Evolutionary conservation across 23 red algal species (phyloP).

Genomic region (Gracilaria domingensis): DNA sequence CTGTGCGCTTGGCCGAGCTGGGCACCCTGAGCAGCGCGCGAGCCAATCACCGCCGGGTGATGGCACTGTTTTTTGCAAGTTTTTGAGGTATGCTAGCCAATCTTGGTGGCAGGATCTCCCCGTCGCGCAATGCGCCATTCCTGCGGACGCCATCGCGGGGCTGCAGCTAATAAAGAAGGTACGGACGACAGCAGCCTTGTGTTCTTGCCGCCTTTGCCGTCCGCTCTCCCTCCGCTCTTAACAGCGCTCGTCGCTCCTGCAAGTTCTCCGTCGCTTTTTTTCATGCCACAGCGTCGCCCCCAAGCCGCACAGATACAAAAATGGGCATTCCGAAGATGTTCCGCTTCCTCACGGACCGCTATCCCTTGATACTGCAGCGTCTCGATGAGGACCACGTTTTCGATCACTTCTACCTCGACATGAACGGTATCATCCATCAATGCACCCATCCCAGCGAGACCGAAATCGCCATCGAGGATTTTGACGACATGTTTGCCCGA

Average conservation of each 20-base stretch:
- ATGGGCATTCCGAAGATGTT: constrained; percentile 99
- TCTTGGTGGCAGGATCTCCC: constrained; percentile 2
- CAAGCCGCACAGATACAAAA: not conserved
- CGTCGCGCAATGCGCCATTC: too few species aligned
- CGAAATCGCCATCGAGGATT: constrained; percentile 60
- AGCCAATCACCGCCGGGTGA: not conserved
- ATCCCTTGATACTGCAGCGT: constrained; percentile 95
- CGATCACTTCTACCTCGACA: constrained; percentile 99
- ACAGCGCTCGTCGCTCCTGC: not conserved
- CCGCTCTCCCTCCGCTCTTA: too few species aligned
- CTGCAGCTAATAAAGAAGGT: too few species aligned
- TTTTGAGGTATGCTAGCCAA: not conserved
- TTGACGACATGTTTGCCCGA: constrained; percentile 87
- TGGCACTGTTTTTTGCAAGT: not conserved
- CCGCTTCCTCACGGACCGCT: constrained; percentile 97
- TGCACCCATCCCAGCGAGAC: constrained; percentile 89
- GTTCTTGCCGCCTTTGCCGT: too few species aligned
- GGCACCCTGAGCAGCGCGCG: not conserved
- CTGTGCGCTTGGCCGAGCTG: not conserved
- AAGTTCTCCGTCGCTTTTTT: not conserved
- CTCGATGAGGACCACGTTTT: constrained; percentile 93
- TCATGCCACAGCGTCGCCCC: not conserved
- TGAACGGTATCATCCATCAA: constrained; percentile 99
- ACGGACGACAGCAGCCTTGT: too few species aligned
- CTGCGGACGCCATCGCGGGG: too few species aligned